Base-by-base conservation (phyloP, 1,284 basidiomycete genomes). In the Tilletia setariae region DNA sequence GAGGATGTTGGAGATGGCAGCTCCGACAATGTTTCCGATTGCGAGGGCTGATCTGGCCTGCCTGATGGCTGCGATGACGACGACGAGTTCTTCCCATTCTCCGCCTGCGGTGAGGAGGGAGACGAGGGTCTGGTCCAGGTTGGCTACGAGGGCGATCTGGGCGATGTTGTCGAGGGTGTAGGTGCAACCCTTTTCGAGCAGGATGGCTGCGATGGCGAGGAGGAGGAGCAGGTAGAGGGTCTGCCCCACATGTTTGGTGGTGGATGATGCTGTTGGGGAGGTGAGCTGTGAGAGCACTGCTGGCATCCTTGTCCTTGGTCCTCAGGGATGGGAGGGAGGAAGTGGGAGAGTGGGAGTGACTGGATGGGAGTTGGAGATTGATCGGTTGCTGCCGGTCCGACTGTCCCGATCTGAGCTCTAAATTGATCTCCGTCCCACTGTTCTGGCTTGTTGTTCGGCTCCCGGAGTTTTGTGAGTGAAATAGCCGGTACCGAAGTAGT, bases 1-100 rank as follows among this genome's bases (percentile, higher is more conserved):
- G 1, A 77, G 69, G 51, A 77, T 74, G 69, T 77, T 78, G 67
- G 73, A 74, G 69, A 79, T 79, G 68, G 72, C 68, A n/a, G 73
- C 68, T 1, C 76, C 78, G 64, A 79, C 69, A 23, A 77, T 67
- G 65, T 79, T 78, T 61, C 77, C 75, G 30, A 77, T 69, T 40
- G 75, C 73, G 23, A 76, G 71, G 13, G 71, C 63, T 13, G 73
- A 68, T 11, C 69, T 49, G 23, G 61, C 25, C 43, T 67, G 30
- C 9, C 35, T 44, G 51, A 70, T 44, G 65, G 68, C 66, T 13
- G 69, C 66, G 62, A 74, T 63, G 4, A 74, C 69, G 64, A 74
- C 68, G 11, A 65, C 67, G 44, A 70, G 70, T 61, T 76, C 74
- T 67, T 76, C 74, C 74, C 74, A 76, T 62, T 75, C 74, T 56